These are phyloP conservation scores for Termitomyces sp. DNA, from an alignment of 768 basidiomycete genomes.

Conservation along the genomic window DNA sequence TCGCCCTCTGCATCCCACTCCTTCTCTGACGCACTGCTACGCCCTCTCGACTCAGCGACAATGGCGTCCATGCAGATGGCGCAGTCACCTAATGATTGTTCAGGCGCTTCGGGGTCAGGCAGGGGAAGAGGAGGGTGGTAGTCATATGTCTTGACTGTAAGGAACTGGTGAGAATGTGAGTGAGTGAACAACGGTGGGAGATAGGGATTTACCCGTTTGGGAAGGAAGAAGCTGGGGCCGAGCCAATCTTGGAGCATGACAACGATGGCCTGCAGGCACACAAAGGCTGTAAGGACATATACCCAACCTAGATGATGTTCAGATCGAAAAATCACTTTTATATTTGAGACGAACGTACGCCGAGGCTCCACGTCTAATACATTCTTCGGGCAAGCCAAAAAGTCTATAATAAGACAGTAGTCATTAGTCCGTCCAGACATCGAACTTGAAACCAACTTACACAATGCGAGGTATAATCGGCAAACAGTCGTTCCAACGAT, in stretches of 20 bases:
- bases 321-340: background rate
- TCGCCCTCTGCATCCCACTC: constrained; percentile 22
- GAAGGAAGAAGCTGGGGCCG: constrained; percentile 84
- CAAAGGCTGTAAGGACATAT: constrained; percentile 53
- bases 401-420: constrained; percentile 46
- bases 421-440: background rate
- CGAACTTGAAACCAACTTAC: constrained; percentile 41
- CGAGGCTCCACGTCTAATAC: constrained; percentile 78
- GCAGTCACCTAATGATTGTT: constrained; percentile 80
- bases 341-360: constrained; percentile 52
- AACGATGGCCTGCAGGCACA: constrained; percentile 58
- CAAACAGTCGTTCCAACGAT: constrained; percentile 73
- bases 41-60: constrained; percentile 39
- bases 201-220: constrained; percentile 48
- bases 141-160: constrained; percentile 62
- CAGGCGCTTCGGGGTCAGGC: constrained; percentile 71
- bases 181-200: background rate
- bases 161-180: constrained; percentile 41
- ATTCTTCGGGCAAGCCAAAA: constrained; percentile 79
- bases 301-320: constrained; percentile 42
- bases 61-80: constrained; percentile 94
- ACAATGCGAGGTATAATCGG: constrained; percentile 67
- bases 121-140: constrained; percentile 80
- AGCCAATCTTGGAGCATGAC: constrained; percentile 71
- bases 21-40: constrained; percentile 33